A percentile compares a stretch with the other conserved stretches of the same genome.
These are phyloP conservation scores for Myxozyma vanderwaltii DNA, from an alignment of 805 yeast genomes.

Conservation along the genomic window DNA sequence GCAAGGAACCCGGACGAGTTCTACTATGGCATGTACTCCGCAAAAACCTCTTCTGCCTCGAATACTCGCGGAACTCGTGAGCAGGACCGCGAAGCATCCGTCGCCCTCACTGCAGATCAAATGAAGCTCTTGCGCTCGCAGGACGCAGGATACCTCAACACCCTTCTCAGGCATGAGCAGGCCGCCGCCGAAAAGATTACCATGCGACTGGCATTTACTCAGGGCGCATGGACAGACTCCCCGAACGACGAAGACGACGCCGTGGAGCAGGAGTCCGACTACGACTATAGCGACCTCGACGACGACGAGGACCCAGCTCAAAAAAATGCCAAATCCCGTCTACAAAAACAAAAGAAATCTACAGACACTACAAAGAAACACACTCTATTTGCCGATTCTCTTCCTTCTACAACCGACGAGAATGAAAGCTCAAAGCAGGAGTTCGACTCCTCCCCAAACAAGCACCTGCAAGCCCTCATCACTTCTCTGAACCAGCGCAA, in stretches of 20 bases:
- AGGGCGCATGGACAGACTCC: not conserved
- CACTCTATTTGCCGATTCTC: constrained; percentile 78
- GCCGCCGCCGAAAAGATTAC: constrained; percentile 62
- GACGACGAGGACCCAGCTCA: constrained; percentile 38
- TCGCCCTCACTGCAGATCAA: constrained; percentile 57
- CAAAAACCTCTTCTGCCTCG: constrained; percentile 47
- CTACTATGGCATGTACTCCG: constrained; percentile 86
- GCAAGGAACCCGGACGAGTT: constrained; percentile 91
- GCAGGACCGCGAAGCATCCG: constrained; percentile 54
- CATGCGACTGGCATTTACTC: constrained; percentile 39
- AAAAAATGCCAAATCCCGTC: constrained; percentile 47
- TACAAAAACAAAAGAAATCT: not conserved
- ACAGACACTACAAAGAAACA: constrained; percentile 51
- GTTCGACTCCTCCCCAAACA: constrained; percentile 33
- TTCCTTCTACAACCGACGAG: constrained; percentile 23
- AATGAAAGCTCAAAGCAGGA: not conserved
- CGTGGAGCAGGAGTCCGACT: constrained; percentile 38
- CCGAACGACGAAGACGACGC: constrained; percentile 7
- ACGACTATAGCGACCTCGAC: constrained; percentile 50
- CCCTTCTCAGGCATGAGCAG: constrained; percentile 69
- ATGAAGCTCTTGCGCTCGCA: constrained; percentile 79
- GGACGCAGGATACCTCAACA: constrained; percentile 82
- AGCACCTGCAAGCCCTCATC: constrained; percentile 19
- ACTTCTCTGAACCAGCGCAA: constrained; percentile 37
- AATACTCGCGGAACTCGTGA: constrained; percentile 53